Evolutionary conservation across 78 protist genomes (phyloP), one percentile per base, ranked within the genome.

Genomic region (Andalucia godoyi): DNA sequence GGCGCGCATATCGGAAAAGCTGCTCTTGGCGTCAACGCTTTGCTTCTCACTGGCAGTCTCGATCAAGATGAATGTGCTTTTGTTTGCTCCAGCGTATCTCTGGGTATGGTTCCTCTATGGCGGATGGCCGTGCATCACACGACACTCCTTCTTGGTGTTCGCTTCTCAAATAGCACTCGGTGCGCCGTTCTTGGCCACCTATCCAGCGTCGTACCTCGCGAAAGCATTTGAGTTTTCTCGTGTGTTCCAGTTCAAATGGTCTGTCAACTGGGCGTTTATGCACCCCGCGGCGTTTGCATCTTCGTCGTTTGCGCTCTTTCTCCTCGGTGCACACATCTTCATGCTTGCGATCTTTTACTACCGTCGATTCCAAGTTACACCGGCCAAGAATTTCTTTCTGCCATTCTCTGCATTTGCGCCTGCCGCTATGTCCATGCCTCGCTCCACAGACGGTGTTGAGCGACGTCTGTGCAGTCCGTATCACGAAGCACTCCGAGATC

Each of bases 41-140:
- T 2, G 39, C 9, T 30, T 61, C 32, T 61, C 60, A 50, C 38
- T 77, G 8, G 86, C 74, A 0, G 79, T 89, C 29, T 72, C 89
- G 3, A 37, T 92, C 39, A 92, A 92, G 53, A 92, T 92, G 97
- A 88, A 88, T 50, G 82, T 77, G 41, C 62, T 92, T 2, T 67
- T 89, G 1, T 81, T 41, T 34, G 79, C 88, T 1, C 93, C 93
- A 0, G 89, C 80, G 1, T 67, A 89, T 2, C 36, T 76, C 9
- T 27, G 72, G 21, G 33, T 92, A 5, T 23, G 85, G 12, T 65
- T 85, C n/a, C 17, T 25, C 46, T 32, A 42, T 17, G 32, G n/a
- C 34, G 94, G 97, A 9, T 0, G 69, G 53, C 4, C 1, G 33
- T 25, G 80, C 23, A 73, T 89, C 1, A 38, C 71, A 10, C 58